A percentile compares a stretch with the other conserved stretches of the same genome.
Conservation (phyloP, 176 grass and related monocot species). For the Dendrocalamus sinicus region DNA sequence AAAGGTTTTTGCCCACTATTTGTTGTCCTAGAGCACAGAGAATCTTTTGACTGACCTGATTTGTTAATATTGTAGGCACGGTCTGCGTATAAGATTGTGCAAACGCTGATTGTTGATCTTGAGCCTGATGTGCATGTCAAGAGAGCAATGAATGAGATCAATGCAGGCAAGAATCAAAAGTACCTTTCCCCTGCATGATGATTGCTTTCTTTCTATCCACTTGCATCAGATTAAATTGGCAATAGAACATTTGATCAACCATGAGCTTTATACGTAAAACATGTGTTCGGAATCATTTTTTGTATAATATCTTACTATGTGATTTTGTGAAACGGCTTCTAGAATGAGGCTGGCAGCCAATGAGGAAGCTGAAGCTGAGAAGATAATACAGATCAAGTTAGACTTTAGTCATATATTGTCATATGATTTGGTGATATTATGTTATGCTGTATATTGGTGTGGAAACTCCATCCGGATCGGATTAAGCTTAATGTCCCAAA, state of each 20-base stretch:
- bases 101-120: constrained; percentile 63
- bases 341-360: constrained; percentile 63
- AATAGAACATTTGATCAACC: background rate
- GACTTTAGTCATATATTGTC: background rate
- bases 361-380: constrained; percentile 73
- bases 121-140: constrained; percentile 70
- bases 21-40: constrained; percentile 8
- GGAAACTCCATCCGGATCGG: background rate
- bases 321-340: constrained; percentile 50
- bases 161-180: constrained; percentile 46
- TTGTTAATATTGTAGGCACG: constrained; percentile 54
- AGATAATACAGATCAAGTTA: constrained; percentile 53
- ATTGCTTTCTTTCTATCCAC: background rate
- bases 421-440: constrained; percentile 22
- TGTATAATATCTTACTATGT: background rate
- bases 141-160: constrained; percentile 71
- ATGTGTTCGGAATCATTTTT: background rate
- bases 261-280: background rate
- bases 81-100: constrained; percentile 68
- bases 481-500: background rate
- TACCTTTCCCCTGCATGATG: background rate
- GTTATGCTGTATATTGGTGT: background rate
- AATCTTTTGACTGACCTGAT: constrained; percentile 29
- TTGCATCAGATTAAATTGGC: constrained; percentile 7
- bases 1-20: constrained; percentile 48